phyloP scores from a whole-genome alignment of 1,139 yeast genomes.

The Magnusiomyces clavatus region DNA sequence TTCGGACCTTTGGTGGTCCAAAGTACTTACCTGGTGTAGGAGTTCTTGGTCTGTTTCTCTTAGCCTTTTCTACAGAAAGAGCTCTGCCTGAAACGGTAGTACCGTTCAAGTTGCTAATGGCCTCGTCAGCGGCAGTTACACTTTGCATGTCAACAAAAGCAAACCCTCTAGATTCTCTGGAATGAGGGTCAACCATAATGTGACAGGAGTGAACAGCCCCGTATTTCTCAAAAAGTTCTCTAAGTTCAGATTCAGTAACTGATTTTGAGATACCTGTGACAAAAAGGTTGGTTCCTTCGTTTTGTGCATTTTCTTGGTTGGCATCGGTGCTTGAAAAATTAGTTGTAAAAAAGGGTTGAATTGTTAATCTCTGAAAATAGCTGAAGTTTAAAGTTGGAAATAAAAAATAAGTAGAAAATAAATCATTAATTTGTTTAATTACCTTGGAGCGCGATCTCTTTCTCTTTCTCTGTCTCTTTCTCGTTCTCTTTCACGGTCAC shows the following conservation, averaged over 20 bases:
- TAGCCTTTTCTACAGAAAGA: conserved; percentile 32
- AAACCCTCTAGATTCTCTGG: conserved; percentile 34
- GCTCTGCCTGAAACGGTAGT: conserved; percentile 28
- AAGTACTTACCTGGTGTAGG: conserved; percentile 38
- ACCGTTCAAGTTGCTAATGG: conserved; percentile 29
- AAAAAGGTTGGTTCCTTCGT: conserved; percentile 34
- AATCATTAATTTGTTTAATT: not conserved
- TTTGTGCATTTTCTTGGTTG: conserved; percentile 24
- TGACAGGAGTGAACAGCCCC: conserved; percentile 32
- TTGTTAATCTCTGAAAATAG: not conserved
- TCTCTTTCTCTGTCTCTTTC: too few species aligned
- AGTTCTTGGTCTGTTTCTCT: conserved; percentile 34
- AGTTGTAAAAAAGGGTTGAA: conserved; percentile 5
- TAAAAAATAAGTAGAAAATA: not conserved
- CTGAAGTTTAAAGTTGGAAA: not conserved
- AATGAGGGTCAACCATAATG: conserved; percentile 35
- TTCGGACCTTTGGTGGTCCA: conserved; percentile 33
- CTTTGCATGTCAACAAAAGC: conserved; percentile 34
- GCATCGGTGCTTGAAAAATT: not conserved
- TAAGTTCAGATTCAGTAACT: conserved; percentile 29
- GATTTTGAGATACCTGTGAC: conserved; percentile 33
- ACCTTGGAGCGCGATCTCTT: not conserved
- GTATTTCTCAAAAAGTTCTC: conserved; percentile 29
- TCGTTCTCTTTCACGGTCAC: not conserved
- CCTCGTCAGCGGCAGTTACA: conserved; percentile 30